Base-by-base conservation (phyloP, 306 rosid genomes). In the Pyrus betulifolia region DNA sequence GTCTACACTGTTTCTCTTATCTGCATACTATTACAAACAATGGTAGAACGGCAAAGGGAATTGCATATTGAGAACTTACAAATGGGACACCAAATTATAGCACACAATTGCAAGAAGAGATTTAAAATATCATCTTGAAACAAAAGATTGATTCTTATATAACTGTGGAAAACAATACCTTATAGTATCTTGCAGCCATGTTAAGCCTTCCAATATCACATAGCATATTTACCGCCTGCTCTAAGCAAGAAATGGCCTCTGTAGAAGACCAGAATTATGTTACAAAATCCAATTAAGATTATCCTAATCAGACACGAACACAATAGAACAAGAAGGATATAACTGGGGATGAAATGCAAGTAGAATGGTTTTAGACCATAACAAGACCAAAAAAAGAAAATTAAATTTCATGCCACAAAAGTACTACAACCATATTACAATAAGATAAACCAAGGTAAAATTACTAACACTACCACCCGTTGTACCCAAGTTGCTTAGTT, bases 161-260 rank as follows among this genome's bases (percentile, higher is more conserved):
- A 33, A 28, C 67, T 76, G 75, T 8, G 25, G 8, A 76, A 74
- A 59, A 61, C 31, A 54, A 61, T 85, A 89, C 99, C 98, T 95
- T 95, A 65, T 82, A 88, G 80, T 87, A 91, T 80, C 97, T 92
- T 54, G 98, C 99, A 79, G 99, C 97, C 99, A 95, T 91, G 71
- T 85, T 90, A 76, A 95, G 96, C 87, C 98, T 87, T 82, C 99
- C 99, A 92, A 92, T 95, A 52, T 95, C 97, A 89, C 99, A 95
- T 70, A 89, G 68, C 79, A 90, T 82, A 86, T 85, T 86, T 62
- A 95, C 91, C 30, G 93, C 97, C 73, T 85, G 83, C 78, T 88
- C 86, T 79, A 94, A 82, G 91, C 97, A 89, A 80, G 93, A 77
- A 65, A 89, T 88, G 79, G 98, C 82, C 84, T 92, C 99, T 92